phyloP scores from a whole-genome alignment of 1,139 yeast genomes.

The Geotrichum bryndzae region DNA sequence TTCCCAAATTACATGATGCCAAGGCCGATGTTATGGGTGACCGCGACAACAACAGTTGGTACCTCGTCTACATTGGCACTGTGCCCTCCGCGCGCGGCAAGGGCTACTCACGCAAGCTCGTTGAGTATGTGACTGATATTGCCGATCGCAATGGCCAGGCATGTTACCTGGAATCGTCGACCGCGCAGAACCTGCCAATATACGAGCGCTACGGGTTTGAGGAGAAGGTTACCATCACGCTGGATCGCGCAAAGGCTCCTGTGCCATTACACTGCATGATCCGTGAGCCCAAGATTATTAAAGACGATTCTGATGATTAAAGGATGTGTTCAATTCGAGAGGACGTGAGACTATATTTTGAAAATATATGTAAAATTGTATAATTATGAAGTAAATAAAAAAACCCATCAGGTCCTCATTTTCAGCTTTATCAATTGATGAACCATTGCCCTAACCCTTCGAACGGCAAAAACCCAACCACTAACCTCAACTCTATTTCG shows the following conservation, averaged over 20 bases:
- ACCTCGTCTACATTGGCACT: conserved; percentile 59
- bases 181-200: conserved; percentile 49
- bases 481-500: neutral
- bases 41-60: conserved; percentile 43
- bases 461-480: neutral
- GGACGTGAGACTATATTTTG: neutral
- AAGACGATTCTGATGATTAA: conserved; percentile 19
- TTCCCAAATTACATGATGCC: conserved; percentile 52
- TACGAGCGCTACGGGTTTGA: conserved; percentile 52
- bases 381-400: neutral
- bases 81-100: conserved; percentile 56
- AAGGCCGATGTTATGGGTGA: conserved; percentile 32
- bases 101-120: conserved; percentile 56
- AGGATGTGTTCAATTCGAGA: neutral
- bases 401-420: neutral
- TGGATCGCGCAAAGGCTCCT: conserved; percentile 21
- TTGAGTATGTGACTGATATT: conserved; percentile 50
- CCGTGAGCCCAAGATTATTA: conserved; percentile 22
- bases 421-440: neutral
- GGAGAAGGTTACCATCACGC: conserved; percentile 18
- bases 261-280: conserved; percentile 26
- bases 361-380: neutral
- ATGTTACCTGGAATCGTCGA: conserved; percentile 55
- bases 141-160: conserved; percentile 44
- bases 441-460: neutral